Conservation (phyloP, 2,329 filamentous ascomycete species). For the Emericellopsis atlantica region DNA sequence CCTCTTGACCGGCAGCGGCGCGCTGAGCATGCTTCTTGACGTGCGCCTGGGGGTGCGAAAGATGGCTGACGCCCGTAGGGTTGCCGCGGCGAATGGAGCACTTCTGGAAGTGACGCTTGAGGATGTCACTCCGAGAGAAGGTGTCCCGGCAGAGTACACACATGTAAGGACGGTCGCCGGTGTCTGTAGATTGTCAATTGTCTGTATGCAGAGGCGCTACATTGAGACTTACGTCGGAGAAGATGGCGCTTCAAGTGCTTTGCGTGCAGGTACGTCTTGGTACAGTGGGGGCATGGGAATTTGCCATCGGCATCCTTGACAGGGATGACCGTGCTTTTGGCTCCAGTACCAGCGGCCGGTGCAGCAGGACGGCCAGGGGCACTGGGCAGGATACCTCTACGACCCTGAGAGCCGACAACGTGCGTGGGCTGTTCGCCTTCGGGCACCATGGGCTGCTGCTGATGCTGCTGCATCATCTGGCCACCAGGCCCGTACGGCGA, state of each 20-base stretch:
- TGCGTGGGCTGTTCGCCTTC: constrained; percentile 64
- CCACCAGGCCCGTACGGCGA: constrained; percentile 44
- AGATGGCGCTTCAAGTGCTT: constrained; percentile 97
- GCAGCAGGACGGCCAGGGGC: constrained; percentile 77
- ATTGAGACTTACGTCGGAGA: constrained; percentile 68
- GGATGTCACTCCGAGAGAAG: constrained; percentile 92
- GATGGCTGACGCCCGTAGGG: constrained; percentile 84
- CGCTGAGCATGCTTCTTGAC: constrained; percentile 62
- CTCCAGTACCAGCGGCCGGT: constrained; percentile 53
- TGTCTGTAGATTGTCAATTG: constrained; percentile 46
- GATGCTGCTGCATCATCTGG: constrained; percentile 37
- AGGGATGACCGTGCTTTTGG: constrained; percentile 74
- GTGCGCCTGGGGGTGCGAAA: constrained; percentile 85
- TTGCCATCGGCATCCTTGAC: constrained; percentile 96
- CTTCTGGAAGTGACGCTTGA: constrained; percentile 99
- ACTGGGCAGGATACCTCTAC: constrained; percentile 82
- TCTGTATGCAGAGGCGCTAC: not conserved
- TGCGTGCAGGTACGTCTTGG: constrained; percentile 92
- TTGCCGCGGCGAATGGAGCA: constrained; percentile 94
- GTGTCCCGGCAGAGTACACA: constrained; percentile 96
- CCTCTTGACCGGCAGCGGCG: constrained; percentile 40
- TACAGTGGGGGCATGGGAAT: constrained; percentile 95
- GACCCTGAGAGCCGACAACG: constrained; percentile 88
- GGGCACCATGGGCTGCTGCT: constrained; percentile 34
- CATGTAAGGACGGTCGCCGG: constrained; percentile 95